phyloP scores from a whole-genome alignment of 192 early-diverging fungal species.

The Radiomyces spectabilis region DNA sequence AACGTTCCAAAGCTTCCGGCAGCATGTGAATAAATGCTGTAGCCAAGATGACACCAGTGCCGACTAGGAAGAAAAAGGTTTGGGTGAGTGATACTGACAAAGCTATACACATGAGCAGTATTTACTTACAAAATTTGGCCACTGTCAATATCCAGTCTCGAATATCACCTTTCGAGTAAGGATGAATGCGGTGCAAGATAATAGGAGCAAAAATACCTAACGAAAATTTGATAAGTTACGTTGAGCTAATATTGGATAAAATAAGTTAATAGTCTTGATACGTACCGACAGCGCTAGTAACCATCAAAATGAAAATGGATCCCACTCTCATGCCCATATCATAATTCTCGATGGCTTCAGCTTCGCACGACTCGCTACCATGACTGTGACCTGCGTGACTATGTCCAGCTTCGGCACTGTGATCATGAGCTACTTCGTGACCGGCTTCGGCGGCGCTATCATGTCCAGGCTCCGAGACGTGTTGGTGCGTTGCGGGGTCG shows the following conservation, averaged over 20 bases:
- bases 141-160: not conserved
- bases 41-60: constrained; percentile 3
- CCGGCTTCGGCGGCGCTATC: too few species aligned
- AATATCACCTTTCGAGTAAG: not conserved
- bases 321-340: not conserved
- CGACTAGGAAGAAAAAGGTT: not conserved
- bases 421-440: too few species aligned
- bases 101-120: not conserved
- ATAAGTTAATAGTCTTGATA: not conserved
- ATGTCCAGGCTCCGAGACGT: not conserved
- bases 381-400: not conserved
- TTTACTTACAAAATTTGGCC: constrained; percentile 6
- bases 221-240: not conserved
- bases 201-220: not conserved
- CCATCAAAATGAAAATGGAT: not conserved
- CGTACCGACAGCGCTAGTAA: constrained; percentile 1
- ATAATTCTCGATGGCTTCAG: not conserved
- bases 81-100: not conserved
- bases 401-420: constrained; percentile 1
- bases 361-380: not conserved
- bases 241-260: not conserved
- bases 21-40: constrained; percentile 66
- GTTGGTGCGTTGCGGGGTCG: not conserved
- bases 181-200: not conserved
- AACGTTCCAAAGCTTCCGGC: constrained; percentile 41